Conservation (phyloP, 495 filamentous ascomycete genomes). For the Trichocladium antarcticum region DNA sequence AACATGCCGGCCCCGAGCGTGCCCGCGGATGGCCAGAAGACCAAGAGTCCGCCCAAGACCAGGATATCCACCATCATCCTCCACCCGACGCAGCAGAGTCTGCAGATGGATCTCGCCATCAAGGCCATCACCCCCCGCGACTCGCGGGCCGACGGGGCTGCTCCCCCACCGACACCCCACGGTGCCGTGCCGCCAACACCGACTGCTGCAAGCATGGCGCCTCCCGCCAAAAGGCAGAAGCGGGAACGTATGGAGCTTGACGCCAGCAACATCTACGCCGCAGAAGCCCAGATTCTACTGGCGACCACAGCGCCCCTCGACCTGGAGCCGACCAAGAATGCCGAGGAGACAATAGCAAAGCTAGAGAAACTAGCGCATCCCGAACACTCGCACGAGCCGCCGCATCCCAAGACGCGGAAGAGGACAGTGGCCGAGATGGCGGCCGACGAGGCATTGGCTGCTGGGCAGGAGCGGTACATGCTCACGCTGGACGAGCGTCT, state of each 20-base stretch:
- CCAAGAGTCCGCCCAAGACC: conserved; percentile 42
- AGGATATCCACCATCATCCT: conserved; percentile 70
- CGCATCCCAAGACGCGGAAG: conserved; percentile 80
- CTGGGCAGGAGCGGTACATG: conserved; percentile 82
- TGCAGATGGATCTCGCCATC: conserved; percentile 62
- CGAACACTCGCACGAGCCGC: conserved; percentile 60
- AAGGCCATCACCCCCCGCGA: conserved; percentile 59
- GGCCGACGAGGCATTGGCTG: conserved; percentile 82
- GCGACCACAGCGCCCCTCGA: conserved; percentile 63
- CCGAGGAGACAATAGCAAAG: conserved; percentile 54
- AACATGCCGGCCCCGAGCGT: conserved; percentile 42
- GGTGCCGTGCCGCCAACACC: conserved; percentile 53
- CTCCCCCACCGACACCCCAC: conserved; percentile 56
- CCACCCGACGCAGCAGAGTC: conserved; percentile 65
- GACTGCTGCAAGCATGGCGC: conserved; percentile 39
- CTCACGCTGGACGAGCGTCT: conserved; percentile 84
- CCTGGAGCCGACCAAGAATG: conserved; percentile 58
- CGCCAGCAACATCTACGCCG: conserved; percentile 54
- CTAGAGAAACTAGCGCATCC: conserved; percentile 63
- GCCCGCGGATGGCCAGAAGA: conserved; percentile 39
- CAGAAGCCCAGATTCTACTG: conserved; percentile 59
- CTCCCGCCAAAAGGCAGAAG: conserved; percentile 58
- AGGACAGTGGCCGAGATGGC: conserved; percentile 88
- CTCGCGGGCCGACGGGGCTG: conserved; percentile 39
- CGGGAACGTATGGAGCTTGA: conserved; percentile 61